Conservation (phyloP, 108 stramenopile species). For the Aurantiochytrium sp. region DNA sequence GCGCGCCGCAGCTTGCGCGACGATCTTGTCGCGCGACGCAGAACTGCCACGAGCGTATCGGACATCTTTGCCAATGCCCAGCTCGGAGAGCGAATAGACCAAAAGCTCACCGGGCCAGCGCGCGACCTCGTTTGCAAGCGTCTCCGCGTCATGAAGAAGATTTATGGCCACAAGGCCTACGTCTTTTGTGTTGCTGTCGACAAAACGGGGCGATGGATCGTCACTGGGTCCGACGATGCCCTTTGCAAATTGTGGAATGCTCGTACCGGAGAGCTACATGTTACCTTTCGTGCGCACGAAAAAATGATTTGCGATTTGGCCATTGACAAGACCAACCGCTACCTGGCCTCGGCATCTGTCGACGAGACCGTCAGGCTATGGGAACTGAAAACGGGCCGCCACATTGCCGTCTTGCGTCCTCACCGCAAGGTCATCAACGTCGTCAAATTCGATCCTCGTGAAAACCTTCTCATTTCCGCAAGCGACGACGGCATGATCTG, state of each 20-base stretch:
- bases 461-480: background rate
- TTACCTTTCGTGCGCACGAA: constrained; percentile 3
- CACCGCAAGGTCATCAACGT: background rate
- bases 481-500: constrained; percentile 4
- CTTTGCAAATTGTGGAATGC: background rate
- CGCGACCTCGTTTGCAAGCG: background rate
- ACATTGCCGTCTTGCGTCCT: background rate
- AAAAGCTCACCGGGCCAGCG: background rate
- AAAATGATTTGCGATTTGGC: constrained; percentile 8
- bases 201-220: background rate
- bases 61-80: background rate
- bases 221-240: background rate
- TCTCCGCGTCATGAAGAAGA: constrained; percentile 3
- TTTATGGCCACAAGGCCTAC: background rate
- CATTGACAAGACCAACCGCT: background rate
- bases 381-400: background rate
- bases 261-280: background rate
- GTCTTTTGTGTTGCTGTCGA: background rate
- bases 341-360: background rate
- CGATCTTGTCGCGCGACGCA: background rate
- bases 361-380: background rate
- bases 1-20: background rate
- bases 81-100: background rate
- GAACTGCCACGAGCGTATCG: background rate
- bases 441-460: background rate